Evolutionary conservation across 176 grass and related monocot species (phyloP).

Genomic region (Paspalum vaginatum): DNA sequence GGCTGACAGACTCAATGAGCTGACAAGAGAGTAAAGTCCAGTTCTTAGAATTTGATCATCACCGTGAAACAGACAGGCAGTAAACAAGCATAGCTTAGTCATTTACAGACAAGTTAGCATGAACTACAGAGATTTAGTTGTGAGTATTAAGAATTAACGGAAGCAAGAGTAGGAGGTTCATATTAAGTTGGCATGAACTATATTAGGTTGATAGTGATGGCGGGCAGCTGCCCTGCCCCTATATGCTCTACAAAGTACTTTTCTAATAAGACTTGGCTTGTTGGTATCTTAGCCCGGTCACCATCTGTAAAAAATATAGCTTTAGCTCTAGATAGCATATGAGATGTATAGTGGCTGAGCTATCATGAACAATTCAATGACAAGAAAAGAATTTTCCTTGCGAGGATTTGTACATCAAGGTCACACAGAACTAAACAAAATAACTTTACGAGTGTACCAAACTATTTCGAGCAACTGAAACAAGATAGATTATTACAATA

Average conservation of each 20-base stretch:
- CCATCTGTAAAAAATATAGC: not conserved
- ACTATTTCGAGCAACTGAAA: not conserved
- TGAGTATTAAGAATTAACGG: not conserved
- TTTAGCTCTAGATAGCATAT: not conserved
- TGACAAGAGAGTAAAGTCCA: conserved; percentile 8
- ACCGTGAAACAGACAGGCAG: not conserved
- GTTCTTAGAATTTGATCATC: conserved; percentile 22
- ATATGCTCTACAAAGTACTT: no score
- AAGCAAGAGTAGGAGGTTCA: not conserved
- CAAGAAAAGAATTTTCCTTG: conserved; percentile 27
- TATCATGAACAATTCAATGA: conserved; percentile 23
- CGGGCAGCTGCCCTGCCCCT: no score
- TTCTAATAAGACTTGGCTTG: not conserved
- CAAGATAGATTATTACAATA: conserved; percentile 2
- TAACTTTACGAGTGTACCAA: not conserved
- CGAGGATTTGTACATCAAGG: not conserved
- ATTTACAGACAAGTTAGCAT: not conserved
- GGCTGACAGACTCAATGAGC: conserved; percentile 16
- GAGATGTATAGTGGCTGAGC: not conserved
- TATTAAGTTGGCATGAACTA: not conserved
- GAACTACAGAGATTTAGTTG: not conserved
- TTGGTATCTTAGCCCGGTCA: not conserved
- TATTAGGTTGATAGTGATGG: no score
- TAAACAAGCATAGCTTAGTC: not conserved
- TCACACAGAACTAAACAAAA: not conserved